Percentiles rank a stretch among this genome's conserved stretches.
Conservation (phyloP, 257 asterid genomes). For the Prunella vulgaris region DNA sequence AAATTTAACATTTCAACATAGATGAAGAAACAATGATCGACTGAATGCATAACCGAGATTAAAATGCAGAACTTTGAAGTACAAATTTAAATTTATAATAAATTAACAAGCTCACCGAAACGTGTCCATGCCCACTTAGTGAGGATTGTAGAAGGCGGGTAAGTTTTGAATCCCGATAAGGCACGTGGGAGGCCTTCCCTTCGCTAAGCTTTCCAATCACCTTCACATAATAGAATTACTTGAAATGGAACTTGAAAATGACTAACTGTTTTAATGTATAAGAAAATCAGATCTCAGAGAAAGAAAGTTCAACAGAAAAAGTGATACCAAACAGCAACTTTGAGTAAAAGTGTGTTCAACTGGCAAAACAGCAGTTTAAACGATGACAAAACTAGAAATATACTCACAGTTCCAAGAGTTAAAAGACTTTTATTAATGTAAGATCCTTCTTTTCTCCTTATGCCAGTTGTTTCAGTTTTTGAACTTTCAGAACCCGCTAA, state of each 20-base stretch:
- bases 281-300: not conserved
- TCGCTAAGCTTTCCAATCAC: constrained; percentile 98
- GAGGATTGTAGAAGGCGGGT: constrained; percentile 96
- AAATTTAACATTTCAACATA: not conserved
- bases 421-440: constrained; percentile 97
- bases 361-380: not conserved
- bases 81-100: not conserved
- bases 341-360: not conserved
- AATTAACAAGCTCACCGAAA: constrained; percentile 66
- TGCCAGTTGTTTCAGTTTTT: constrained; percentile 91
- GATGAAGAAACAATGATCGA: constrained; percentile 21
- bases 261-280: not conserved
- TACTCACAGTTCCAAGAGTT: constrained; percentile 96
- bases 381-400: not conserved
- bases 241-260: not conserved
- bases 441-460: constrained; percentile 97
- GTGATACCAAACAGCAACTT: not conserved
- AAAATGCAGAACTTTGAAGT: not conserved
- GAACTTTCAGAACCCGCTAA: constrained; percentile 99
- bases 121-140: constrained; percentile 95
- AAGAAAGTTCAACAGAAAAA: not conserved
- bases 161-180: constrained; percentile 94
- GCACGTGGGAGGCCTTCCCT: constrained; percentile 93
- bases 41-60: not conserved
- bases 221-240: constrained; percentile 35